These are phyloP conservation scores for Somion occarium DNA, from an alignment of 1,284 basidiomycete genomes.

Conservation along the genomic window DNA sequence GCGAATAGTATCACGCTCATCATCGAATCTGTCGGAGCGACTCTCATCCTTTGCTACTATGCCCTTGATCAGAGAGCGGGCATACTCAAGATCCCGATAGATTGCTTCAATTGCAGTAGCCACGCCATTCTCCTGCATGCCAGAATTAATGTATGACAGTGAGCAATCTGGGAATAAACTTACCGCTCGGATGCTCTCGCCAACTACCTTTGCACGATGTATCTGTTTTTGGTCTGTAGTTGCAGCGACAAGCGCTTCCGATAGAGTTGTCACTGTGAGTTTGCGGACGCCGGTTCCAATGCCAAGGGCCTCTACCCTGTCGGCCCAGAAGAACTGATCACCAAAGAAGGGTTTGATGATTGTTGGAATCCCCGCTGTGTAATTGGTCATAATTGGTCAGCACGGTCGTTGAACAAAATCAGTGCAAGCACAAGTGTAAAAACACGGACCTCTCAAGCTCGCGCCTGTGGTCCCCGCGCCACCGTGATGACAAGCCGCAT, in stretches of 20 bases:
- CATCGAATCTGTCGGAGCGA: conserved; percentile 33
- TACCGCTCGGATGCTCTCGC: conserved; percentile 81
- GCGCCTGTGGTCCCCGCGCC: conserved; percentile 96
- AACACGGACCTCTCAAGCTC: conserved; percentile 71
- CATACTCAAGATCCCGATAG: conserved; percentile 90
- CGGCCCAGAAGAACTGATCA: conserved; percentile 96
- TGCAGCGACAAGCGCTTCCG: conserved; percentile 74
- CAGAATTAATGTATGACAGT: neutral
- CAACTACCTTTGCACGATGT: conserved; percentile 75
- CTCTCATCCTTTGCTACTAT: conserved; percentile 30
- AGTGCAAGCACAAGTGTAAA: neutral
- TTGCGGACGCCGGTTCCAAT: conserved; percentile 85
- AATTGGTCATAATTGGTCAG: conserved; percentile 2
- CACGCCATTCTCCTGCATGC: conserved; percentile 79
- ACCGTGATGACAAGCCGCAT: conserved; percentile 96
- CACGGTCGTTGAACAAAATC: conserved; percentile 9
- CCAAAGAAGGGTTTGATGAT: conserved; percentile 98
- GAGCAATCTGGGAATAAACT: conserved; percentile 21
- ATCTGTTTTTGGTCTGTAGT: conserved; percentile 89
- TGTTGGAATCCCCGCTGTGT: conserved; percentile 84
- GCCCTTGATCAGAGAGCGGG: conserved; percentile 75
- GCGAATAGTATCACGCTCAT: conserved; percentile 44
- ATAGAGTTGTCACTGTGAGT: conserved; percentile 73
- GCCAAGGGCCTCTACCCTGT: conserved; percentile 89
- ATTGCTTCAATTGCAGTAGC: conserved; percentile 86